Evolutionary conservation across 768 basidiomycete genomes (phyloP).

Genomic region (Psilocybe sp.): DNA sequence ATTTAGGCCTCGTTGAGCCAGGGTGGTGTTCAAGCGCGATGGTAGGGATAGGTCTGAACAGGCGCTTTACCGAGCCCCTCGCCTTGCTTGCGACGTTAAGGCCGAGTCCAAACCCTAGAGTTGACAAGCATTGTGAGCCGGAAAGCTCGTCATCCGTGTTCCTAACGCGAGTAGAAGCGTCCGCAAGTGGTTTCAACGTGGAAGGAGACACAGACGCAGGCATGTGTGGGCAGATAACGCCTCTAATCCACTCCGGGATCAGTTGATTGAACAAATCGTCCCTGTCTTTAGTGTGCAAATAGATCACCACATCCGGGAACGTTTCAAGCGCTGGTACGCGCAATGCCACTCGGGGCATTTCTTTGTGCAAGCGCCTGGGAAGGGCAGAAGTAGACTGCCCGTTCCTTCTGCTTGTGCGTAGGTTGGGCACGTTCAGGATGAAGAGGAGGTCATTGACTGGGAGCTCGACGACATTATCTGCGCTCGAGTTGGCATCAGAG

Average conservation of each 20-base stretch:
- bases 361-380: slow-evolving; percentile 30
- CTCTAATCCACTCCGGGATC: slow-evolving; percentile 36
- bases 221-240: slow-evolving; percentile 32
- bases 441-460: slow-evolving; percentile 39
- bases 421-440: slow-evolving; percentile 32
- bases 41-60: not conserved
- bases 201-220: not conserved
- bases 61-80: too few relatives aligned
- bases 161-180: not conserved
- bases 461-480: slow-evolving; percentile 25
- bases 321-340: slow-evolving; percentile 31
- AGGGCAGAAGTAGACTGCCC: slow-evolving; percentile 14
- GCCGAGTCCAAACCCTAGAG: too few relatives aligned
- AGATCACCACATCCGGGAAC: slow-evolving; percentile 32
- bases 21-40: not conserved
- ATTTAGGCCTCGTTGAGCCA: too few relatives aligned
- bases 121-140: too few relatives aligned
- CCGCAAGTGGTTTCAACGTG: not conserved
- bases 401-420: slow-evolving; percentile 7
- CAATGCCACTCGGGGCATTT: slow-evolving; percentile 30
- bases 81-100: too few relatives aligned
- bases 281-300: slow-evolving; percentile 37
- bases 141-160: not conserved
- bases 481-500: not conserved
- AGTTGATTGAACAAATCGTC: slow-evolving; percentile 32